Evolutionary conservation across 2,329 filamentous ascomycete species (phyloP), one percentile per base, ranked within the genome.

Genomic region (Dothistroma pini): DNA sequence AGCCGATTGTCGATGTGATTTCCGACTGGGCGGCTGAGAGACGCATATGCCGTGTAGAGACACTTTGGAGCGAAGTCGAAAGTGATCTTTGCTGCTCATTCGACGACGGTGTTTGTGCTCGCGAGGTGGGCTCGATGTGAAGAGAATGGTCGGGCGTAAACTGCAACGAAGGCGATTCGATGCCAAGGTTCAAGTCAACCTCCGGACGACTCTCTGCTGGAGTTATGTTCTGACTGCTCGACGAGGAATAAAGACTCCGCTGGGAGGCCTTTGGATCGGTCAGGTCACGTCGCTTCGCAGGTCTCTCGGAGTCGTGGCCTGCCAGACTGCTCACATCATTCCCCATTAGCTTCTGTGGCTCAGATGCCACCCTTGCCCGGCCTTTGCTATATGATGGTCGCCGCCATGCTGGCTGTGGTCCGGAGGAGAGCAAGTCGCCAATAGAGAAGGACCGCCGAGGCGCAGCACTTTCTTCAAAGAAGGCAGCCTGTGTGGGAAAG

Each of bases 1-100:
- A 91, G 62, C 86, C 87, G 63, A 86, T 80, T 31, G 86, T 89
- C 25, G 87, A 90, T 32, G 83, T 78, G 58, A 82, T 81, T 70
- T 87, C 84, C 22, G 85, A 87, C 57, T 79, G 78, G 48, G 83
- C 78, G 50, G 81, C 78, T 16, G 84, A 87, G 64, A 81, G 76
- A 63, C 84, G 73, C 78, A 78, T 49, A 7, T 56, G 63, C 25
- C 63, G 63, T 16, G 58, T 56, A 5, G 65, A 57, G 59, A n/a
- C 60, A 66, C 21, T 66, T 62, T 54, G 62, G 54, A 21, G 60
- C 59, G 49, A 58, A 52, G n/a, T 66, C 65, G 22, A 68, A 64
- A 29, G 52, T 34, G 44, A 48, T 32, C 25, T 62, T 52, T 12
- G 63, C 31, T 11, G 51, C 14, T 53, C 51, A 11, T 29, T 21